Conservation (phyloP, 805 yeast species). For the Huiozyma naganishii region DNA sequence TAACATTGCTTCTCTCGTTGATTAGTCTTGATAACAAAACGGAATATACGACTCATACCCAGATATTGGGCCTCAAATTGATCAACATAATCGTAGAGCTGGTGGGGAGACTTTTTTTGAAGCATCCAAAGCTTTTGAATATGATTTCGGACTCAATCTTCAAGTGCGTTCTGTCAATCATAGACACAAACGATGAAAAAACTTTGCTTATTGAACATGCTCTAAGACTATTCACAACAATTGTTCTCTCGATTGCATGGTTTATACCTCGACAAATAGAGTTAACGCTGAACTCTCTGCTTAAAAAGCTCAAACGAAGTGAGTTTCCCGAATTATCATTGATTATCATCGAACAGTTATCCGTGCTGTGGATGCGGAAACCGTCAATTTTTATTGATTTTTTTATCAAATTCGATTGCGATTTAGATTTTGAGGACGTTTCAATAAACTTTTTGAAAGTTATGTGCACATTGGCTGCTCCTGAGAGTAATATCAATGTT, state of each 20-base stretch:
- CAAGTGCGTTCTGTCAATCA: conserved; percentile 70
- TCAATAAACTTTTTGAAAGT: conserved; percentile 56
- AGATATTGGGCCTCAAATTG: conserved; percentile 63
- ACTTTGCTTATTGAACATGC: conserved; percentile 64
- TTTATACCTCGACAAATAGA: conserved; percentile 74
- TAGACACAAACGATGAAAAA: conserved; percentile 54
- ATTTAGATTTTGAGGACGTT: conserved; percentile 73
- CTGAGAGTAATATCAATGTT: conserved; percentile 71
- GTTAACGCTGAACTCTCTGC: conserved; percentile 53
- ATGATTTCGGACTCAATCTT: conserved; percentile 70
- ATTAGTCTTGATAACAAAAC: conserved; percentile 72
- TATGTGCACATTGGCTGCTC: conserved; percentile 58
- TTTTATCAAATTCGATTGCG: conserved; percentile 82
- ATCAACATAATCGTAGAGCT: conserved; percentile 74
- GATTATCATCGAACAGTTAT: conserved; percentile 70
- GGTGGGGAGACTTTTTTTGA: conserved; percentile 49
- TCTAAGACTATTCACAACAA: conserved; percentile 60
- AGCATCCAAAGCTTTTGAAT: conserved; percentile 54
- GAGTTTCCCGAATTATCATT: conserved; percentile 41
- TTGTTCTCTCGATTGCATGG: conserved; percentile 55
- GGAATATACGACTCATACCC: conserved; percentile 52
- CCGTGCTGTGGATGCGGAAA: conserved; percentile 70
- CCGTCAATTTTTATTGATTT: conserved; percentile 66
- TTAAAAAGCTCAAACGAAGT: conserved; percentile 29
- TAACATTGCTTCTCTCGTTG: conserved; percentile 66